Base-by-base conservation (phyloP, 768 basidiomycete genomes). In the Pleurotus giganteus region DNA sequence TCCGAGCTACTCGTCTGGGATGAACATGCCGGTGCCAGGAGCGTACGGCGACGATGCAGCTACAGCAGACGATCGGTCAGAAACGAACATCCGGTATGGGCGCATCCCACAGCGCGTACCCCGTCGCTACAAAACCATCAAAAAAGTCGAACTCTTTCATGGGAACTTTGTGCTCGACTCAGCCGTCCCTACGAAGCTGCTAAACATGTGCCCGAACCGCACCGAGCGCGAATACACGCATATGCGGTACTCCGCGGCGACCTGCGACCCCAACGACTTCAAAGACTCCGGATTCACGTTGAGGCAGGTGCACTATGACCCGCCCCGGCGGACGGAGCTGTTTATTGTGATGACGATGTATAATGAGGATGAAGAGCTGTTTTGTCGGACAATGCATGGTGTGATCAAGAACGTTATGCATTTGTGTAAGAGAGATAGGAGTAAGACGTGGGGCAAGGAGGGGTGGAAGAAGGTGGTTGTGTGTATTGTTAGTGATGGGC, bases 291-390 rank as follows among this genome's bases (percentile, higher is more conserved):
- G 89, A 0, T 98, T 96, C 71, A 91, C 92, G 0, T 77, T 98
- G 5, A 84, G 96, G 2, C 95, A 96, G 67, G 79, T 84, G n/a
- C 83, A 91, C 62, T 95, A 96, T 68, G 91, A 95, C 62, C 94
- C 94, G 0, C 89, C 91, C 0, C 78, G 95, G 17, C 79, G 89
- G 29, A 97, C 95, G 29, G 96, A 98, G 69, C 75, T 98, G 13
- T 96, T 97, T 72, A 95, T 98, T 61, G 95, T 97, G 39, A 89
- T 98, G 83, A 98, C 95, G 12, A 97, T 98, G 94, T 97, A 96
- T 69, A 96, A 97, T 64, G 94, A 94, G 63, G 85, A 91, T 62
- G 94, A 96, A 67, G 83, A 87, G 63, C 77, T 98, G 4, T 98
- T 98, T 71, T 87, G 86, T 62, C 73, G 94, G 37, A 92, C 95